Percentiles rank a stretch among this genome's conserved stretches.
Conservation (phyloP, 2,329 filamentous ascomycete genomes). For the Zalaria sp. region DNA sequence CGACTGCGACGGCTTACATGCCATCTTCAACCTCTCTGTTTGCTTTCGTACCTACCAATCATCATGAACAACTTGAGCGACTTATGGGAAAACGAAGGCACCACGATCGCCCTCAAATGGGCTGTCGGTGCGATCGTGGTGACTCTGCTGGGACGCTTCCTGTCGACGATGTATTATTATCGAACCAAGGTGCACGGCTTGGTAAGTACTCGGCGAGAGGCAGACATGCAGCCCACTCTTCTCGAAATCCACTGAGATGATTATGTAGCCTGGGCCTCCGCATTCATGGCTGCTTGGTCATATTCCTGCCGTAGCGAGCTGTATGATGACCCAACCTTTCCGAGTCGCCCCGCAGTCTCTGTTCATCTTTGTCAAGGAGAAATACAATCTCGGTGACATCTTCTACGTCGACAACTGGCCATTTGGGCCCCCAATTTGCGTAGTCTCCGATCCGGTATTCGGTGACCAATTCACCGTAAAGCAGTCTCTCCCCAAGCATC, state of each 20-base stretch:
- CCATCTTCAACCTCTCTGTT: too few relatives aligned
- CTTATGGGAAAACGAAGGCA: background rate
- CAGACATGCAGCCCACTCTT: too few relatives aligned
- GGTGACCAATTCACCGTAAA: slow-evolving; percentile 23
- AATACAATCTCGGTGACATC: slow-evolving; percentile 21
- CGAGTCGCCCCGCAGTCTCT: slow-evolving; percentile 22
- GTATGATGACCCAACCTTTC: slow-evolving; percentile 17
- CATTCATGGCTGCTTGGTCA: slow-evolving; percentile 27
- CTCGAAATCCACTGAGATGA: too few relatives aligned
- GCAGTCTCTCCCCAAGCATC: slow-evolving; percentile 19
- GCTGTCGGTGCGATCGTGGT: slow-evolving; percentile 11
- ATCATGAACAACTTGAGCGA: background rate
- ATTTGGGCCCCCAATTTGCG: slow-evolving; percentile 16
- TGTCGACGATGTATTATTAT: slow-evolving; percentile 12
- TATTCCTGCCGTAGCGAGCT: slow-evolving; percentile 23
- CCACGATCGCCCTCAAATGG: slow-evolving; percentile 7
- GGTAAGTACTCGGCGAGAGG: background rate
- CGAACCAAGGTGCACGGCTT: slow-evolving; percentile 12
- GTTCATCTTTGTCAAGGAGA: slow-evolving; percentile 19
- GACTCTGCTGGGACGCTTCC: slow-evolving; percentile 12
- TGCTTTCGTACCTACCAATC: too few relatives aligned
- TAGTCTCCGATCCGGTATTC: slow-evolving; percentile 24
- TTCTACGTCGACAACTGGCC: slow-evolving; percentile 35
- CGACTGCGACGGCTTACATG: too few relatives aligned
- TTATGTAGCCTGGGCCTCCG: slow-evolving; percentile 24